Base-by-base conservation (phyloP, 768 basidiomycete species). In the Mycena floridula region DNA sequence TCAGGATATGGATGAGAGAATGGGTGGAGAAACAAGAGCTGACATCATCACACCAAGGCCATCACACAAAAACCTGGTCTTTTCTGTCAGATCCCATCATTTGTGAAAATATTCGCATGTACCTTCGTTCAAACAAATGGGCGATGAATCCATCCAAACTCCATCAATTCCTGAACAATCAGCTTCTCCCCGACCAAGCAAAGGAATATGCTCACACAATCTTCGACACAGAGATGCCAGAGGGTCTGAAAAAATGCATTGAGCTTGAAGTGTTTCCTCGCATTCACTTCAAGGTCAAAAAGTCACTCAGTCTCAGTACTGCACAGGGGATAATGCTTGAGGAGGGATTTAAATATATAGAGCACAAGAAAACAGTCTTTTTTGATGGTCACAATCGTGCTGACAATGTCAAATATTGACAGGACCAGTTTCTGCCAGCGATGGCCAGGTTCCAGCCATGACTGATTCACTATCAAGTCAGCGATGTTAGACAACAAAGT, bases 341-440 rank as follows among this genome's bases (percentile, higher is more conserved):
- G 2, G 54, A 61, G 37, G 52, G 59, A 5, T 59, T 60, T 43
- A n/a, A 40, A 20, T 61, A 57, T 35, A 52, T 20, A 24, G 45
- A 40, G 25, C 50, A 61, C 46, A 59, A 64, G 44, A 67, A 68
- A 42, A 60, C 46, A 1, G 43, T 64, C 2, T 66, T 63, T 60
- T 66, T 52, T 49, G 66, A 70, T 62, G 66, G 67, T n/a, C 59
- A 61, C 35, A 60, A 68, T 27, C 52, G 59, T 0, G 52, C 59
- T 2, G 67, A 70, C 58, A 62, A 66, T 25, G 57, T 68, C 0
- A 37, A 54, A 9, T 61, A 70, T 39, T 53, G 58, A 1, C 54
- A 69, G 27, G 48, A 63, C 5, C 26, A 27, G 5, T 69, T 63
- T 39, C 40, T 68, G 3, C 68, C 68, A 2, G 16, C 23, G 16